Evolutionary conservation across 176 grass and related monocot species (phyloP).

Genomic region (Dactylis glomerata): DNA sequence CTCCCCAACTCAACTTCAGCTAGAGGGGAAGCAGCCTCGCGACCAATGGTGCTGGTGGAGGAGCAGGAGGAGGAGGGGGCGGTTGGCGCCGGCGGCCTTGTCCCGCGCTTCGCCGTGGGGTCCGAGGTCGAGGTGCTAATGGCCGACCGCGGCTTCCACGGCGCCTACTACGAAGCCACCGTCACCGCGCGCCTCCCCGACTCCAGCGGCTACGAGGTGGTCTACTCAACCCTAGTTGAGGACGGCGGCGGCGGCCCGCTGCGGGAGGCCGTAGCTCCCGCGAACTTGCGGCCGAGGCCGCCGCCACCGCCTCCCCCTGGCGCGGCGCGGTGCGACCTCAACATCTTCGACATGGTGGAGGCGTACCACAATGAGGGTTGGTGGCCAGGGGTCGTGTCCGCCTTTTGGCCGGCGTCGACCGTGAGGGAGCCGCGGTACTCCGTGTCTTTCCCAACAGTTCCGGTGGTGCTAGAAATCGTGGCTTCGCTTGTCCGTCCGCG

Average conservation of each 20-base stretch:
- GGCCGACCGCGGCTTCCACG: neutral
- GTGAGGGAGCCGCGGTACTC: slow-evolving; percentile 1
- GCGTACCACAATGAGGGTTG: slow-evolving; percentile 50
- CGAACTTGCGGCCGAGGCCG: slow-evolving; percentile 18
- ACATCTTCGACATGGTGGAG: slow-evolving; percentile 48
- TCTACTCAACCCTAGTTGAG: neutral
- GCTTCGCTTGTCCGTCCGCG: slow-evolving; percentile 40
- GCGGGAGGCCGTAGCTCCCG: neutral
- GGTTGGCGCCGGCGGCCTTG: neutral
- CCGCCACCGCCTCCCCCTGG: neutral
- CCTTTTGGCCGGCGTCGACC: neutral
- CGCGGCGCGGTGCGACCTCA: neutral
- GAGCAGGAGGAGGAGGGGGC: neutral
- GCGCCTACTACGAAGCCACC: slow-evolving; percentile 28
- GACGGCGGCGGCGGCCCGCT: neutral
- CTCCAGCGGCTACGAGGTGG: slow-evolving; percentile 8
- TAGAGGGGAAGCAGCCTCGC: neutral
- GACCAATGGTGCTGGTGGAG: neutral
- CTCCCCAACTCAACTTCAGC: neutral
- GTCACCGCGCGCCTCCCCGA: neutral
- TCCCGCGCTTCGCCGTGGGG: neutral
- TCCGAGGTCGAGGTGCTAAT: slow-evolving; percentile 25
- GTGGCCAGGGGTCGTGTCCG: slow-evolving; percentile 62
- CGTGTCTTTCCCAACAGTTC: slow-evolving; percentile 46
- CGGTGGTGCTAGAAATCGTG: slow-evolving; percentile 25